Evolutionary conservation across 768 basidiomycete genomes (phyloP).

Genomic region (Tricholoma terreum): DNA sequence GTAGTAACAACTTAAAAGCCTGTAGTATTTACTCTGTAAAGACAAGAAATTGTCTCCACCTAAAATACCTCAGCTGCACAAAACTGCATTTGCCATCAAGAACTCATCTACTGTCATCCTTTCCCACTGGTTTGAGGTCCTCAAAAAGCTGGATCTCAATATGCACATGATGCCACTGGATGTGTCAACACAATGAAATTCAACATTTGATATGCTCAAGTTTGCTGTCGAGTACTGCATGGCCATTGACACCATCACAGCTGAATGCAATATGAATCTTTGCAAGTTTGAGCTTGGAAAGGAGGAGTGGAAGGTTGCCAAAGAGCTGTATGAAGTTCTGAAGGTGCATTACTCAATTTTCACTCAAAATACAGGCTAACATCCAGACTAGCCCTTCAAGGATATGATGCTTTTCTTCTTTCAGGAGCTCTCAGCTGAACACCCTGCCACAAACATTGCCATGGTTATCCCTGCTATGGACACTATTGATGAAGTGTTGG

Average conservation of each 20-base stretch:
- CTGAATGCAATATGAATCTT: conserved; percentile 8
- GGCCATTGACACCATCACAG: conserved; percentile 20
- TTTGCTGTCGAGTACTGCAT: conserved; percentile 5
- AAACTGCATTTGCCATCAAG: too few species aligned
- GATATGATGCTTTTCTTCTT: background rate
- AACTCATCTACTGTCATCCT: too few species aligned
- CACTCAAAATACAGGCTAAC: too few species aligned
- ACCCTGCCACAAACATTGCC: background rate
- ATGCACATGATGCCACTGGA: background rate
- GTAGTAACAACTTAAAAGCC: too few species aligned
- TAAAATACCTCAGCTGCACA: too few species aligned
- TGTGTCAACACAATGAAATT: background rate
- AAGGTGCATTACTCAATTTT: background rate
- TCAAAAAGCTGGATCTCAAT: background rate
- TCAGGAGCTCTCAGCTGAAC: too few species aligned
- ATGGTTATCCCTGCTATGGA: too few species aligned
- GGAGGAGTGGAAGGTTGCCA: conserved; percentile 20
- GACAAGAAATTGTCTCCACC: too few species aligned
- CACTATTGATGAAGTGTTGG: too few species aligned
- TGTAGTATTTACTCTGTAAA: too few species aligned
- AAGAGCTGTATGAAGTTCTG: conserved; percentile 11
- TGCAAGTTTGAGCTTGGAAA: conserved; percentile 5
- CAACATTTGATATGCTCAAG: background rate
- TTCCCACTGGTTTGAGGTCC: background rate
- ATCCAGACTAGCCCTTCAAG: background rate